Evolutionary conservation across 1,139 yeast genomes (phyloP), one percentile per base, ranked within the genome.

Genomic region (Geotrichum restrictum): DNA sequence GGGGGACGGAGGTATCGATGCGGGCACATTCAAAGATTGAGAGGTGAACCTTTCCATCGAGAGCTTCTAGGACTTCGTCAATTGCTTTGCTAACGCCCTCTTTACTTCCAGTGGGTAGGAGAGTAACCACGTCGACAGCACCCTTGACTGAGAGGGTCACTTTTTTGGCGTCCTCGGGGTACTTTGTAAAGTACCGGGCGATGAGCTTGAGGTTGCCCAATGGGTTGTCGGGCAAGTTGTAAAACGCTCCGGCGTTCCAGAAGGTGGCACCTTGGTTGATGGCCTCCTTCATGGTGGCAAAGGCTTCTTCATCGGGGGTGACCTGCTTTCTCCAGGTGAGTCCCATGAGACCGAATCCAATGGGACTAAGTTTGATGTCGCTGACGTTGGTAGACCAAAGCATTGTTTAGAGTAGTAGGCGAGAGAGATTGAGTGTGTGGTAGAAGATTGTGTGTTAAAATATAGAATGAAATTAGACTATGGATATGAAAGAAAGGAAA

Each of bases 201-300:
- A 86, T 64, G 51, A 81, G 74, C 60, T 77, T 71, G 68, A 85
- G 69, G 60, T 82, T 82, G 59, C 71, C 69, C 51, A 69, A 71
- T 46, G 76, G 73, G 45, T 70, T 69, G 3, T 69, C 70, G 47
- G 74, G 69, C 0, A 74, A 67, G 24, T 94, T 94, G 63, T 88
- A 88, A 64, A 88, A 86, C 61, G 84, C 93, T 53, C 94, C 95
- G 31, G 80, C 80, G 63, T 88, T 88, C 70, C 87, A 71, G 56
- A 84, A 76, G 31, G 77, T 78, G 53, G 77, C 77, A 33, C 81
- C 82, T 40, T 74, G 71, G 33, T 76, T 74, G 7, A 77, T 65
- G 10, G 80, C 80, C 42, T 69, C 71, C 55, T 74, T 73, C 64
- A 82, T 69, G 14, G 75, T 65, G 38, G 74, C 74, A 54, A 80